Conservation (phyloP, 129 eudicot species). For the Artemisia annua region DNA sequence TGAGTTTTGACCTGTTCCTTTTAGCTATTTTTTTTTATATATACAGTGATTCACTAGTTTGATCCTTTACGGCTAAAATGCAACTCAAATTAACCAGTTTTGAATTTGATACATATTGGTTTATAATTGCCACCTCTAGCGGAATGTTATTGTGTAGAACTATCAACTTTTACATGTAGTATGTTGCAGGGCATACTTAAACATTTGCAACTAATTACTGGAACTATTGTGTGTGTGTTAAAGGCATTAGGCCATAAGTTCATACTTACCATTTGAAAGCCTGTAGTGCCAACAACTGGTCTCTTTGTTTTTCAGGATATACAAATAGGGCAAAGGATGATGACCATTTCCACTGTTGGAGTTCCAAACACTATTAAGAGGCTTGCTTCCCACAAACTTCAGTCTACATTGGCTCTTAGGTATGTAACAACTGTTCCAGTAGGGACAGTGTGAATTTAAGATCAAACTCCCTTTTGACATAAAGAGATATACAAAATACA, state of each 20-base stretch:
- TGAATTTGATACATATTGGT: no score
- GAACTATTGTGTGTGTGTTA: not conserved
- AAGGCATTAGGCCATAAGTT: constrained; percentile 5
- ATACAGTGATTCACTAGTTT: no score
- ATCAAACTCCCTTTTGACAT: not conserved
- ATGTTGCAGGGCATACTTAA: no score
- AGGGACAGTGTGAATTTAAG: not conserved
- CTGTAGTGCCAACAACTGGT: not conserved
- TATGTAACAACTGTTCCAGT: constrained; percentile 20
- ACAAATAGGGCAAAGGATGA: constrained; percentile 98
- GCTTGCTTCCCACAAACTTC: constrained; percentile 94
- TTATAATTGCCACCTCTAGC: no score
- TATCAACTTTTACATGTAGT: no score
- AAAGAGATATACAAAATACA: not conserved
- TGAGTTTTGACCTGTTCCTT: no score
- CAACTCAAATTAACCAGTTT: no score
- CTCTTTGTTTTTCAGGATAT: constrained; percentile 50
- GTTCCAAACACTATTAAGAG: constrained; percentile 93
- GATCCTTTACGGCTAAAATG: no score
- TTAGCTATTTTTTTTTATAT: no score
- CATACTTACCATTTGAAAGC: not conserved
- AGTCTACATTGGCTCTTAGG: constrained; percentile 98
- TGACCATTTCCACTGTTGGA: constrained; percentile 96
- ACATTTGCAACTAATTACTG: no score
- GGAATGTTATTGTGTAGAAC: no score